phyloP scores from a whole-genome alignment of 1,284 basidiomycete genomes.

The Thecaphora thlaspeos region DNA sequence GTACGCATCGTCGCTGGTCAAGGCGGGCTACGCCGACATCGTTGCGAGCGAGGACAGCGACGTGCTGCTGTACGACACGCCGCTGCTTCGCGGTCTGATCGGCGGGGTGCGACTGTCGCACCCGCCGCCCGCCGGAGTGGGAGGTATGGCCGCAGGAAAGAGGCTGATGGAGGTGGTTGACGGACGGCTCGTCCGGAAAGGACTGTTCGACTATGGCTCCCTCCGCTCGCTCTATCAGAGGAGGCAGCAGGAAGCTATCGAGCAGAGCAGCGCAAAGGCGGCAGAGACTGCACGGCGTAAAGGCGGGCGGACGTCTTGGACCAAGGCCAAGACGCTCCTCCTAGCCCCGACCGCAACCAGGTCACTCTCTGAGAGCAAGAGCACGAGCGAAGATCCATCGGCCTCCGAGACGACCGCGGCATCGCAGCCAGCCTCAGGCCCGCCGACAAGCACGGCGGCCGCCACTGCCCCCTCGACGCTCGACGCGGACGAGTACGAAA shows the following conservation, averaged over 20 bases:
- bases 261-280: background rate
- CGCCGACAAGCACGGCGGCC: background rate
- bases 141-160: constrained; percentile 5
- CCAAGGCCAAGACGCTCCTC: background rate
- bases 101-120: constrained; percentile 15
- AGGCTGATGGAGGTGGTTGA: constrained; percentile 45
- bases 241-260: background rate
- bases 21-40: constrained; percentile 46
- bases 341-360: background rate
- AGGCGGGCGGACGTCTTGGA: too few species aligned
- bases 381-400: too few species aligned
- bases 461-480: background rate
- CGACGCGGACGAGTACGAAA: constrained; percentile 11
- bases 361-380: too few species aligned
- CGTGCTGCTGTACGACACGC: constrained; percentile 54
- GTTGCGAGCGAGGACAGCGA: constrained; percentile 58
- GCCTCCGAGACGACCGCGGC: too few species aligned
- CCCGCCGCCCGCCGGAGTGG: too few species aligned
- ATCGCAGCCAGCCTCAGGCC: too few species aligned
- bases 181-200: constrained; percentile 19
- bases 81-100: constrained; percentile 49
- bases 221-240: background rate
- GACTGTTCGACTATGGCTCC: constrained; percentile 24
- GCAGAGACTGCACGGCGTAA: background rate
- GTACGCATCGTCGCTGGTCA: constrained; percentile 51